These are phyloP conservation scores for Bretschneidera sinensis DNA, from an alignment of 345 rosid species.

Conservation along the genomic window DNA sequence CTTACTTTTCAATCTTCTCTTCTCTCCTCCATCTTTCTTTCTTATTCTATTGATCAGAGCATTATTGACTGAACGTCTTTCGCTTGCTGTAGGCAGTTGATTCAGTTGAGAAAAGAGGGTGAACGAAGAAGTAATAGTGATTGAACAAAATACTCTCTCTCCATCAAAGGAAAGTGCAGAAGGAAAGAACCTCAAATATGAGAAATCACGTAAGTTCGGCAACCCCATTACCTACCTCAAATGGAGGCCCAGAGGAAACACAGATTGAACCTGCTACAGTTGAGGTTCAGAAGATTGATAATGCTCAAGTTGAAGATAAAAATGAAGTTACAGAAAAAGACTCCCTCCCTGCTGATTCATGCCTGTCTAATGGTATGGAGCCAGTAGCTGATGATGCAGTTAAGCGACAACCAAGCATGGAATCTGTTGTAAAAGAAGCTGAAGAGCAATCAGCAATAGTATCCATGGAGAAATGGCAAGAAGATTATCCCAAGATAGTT, in stretches of 20 bases:
- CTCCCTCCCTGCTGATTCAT: too few relatives aligned
- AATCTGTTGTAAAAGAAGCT: conserved; percentile 8
- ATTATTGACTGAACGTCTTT: too few relatives aligned
- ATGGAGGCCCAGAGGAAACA: not conserved
- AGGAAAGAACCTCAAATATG: conserved; percentile 2
- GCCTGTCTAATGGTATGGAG: not conserved
- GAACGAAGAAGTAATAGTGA: conserved; percentile 8
- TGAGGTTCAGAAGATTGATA: conserved; percentile 7
- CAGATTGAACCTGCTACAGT: conserved; percentile 13
- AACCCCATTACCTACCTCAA: conserved; percentile 5
- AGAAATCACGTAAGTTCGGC: not conserved
- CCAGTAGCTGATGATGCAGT: not conserved
- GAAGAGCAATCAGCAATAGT: conserved; percentile 9
- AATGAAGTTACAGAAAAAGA: conserved; percentile 2
- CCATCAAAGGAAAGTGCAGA: conserved; percentile 9
- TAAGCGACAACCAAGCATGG: not conserved
- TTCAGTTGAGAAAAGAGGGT: conserved; percentile 21
- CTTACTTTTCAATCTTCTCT: too few relatives aligned
- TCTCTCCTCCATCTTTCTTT: too few relatives aligned
- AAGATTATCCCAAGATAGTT: conserved; percentile 3
- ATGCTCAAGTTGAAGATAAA: not conserved
- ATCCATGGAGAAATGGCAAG: conserved; percentile 1
- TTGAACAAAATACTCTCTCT: conserved; percentile 16
- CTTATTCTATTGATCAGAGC: too few relatives aligned
- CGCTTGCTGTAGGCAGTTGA: conserved; percentile 18